Evolutionary conservation across 1,284 basidiomycete genomes (phyloP).

Genomic region (Cryptococcus sp.): DNA sequence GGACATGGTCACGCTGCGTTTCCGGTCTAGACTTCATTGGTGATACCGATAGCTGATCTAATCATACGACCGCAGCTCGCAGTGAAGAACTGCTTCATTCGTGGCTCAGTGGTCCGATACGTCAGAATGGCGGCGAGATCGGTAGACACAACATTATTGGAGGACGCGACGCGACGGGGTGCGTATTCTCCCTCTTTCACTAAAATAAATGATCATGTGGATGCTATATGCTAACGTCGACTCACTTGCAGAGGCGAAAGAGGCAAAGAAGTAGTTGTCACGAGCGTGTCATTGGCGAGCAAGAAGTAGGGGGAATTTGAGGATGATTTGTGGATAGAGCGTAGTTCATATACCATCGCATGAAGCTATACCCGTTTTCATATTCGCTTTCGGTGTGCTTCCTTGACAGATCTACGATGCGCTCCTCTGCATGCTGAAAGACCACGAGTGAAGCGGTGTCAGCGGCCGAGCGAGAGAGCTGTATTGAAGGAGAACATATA

Average conservation of each 20-base stretch:
- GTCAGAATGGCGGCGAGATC: conserved; percentile 90
- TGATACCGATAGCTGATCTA: background rate
- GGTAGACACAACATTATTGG: conserved; percentile 92
- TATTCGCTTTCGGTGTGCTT: too few relatives aligned
- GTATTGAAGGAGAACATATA: too few relatives aligned
- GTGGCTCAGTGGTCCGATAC: conserved; percentile 96
- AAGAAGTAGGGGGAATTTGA: background rate
- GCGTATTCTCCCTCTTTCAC: conserved; percentile 23
- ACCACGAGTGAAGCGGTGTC: too few relatives aligned
- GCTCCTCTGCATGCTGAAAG: too few relatives aligned
- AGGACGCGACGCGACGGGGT: conserved; percentile 97
- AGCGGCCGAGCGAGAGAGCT: too few relatives aligned
- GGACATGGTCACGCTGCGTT: too few relatives aligned
- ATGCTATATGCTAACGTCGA: conserved; percentile 9
- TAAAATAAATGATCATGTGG: too few relatives aligned
- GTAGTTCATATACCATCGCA: conserved; percentile 19
- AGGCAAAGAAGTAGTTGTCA: conserved; percentile 20
- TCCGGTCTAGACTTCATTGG: background rate
- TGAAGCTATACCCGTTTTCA: conserved; percentile 12
- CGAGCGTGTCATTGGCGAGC: background rate
- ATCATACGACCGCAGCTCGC: conserved; percentile 76
- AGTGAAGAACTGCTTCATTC: conserved; percentile 98
- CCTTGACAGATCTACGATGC: too few relatives aligned
- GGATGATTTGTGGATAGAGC: background rate
- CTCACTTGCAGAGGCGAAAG: conserved; percentile 38